Base-by-base conservation (phyloP, 176 grass and related monocot genomes). In the Saccharum spontaneum region DNA sequence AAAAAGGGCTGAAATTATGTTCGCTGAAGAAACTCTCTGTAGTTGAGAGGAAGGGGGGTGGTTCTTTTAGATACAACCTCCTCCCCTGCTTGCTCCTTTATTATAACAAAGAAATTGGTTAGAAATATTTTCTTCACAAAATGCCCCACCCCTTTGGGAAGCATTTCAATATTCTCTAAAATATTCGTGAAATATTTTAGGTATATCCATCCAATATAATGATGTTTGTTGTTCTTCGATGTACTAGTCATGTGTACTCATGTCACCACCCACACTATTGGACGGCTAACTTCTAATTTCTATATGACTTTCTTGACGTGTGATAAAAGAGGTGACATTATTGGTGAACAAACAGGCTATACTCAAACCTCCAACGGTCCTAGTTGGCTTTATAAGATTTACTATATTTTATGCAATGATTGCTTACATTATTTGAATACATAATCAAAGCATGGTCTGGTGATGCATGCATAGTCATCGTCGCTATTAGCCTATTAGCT, bases 241-340 rank as follows among this genome's bases (percentile, higher is more conserved):
- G 30, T 22, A 6, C 17, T 55, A 75, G 6, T 69, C 39, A 24
- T 54, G 40, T 13, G 30, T 18, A 52, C 24, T 72, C 41, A n/a
- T 78, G 80, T 34, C 86, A 40, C 12, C 4, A 16, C 28, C 69
- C 1, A 6, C 16, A 2, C n/a, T 50, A 12, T 78, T 72, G 33
- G 80, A 55, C 33, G 52, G 30, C 54, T 31, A 39, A 39, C 8
- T 71, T 72, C 5, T 72, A 63, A 48, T 38, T 48, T 70, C 14
- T 70, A 62, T 26, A 48, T 40, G 65, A 39, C 40, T 78, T 88
- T 72, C 7, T 78, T 78, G 73, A 20, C 23, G 26, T 84, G 34
- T 15, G 22, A 39, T 62, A 50, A 30, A 78, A 63, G 11, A 72
- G 76, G 78, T 39, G 60, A 62, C 41, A 40, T 36, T 23, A 46